Evolutionary conservation across 768 basidiomycete genomes (phyloP), one percentile per base, ranked within the genome.

Genomic region (Lentinula raphanica): DNA sequence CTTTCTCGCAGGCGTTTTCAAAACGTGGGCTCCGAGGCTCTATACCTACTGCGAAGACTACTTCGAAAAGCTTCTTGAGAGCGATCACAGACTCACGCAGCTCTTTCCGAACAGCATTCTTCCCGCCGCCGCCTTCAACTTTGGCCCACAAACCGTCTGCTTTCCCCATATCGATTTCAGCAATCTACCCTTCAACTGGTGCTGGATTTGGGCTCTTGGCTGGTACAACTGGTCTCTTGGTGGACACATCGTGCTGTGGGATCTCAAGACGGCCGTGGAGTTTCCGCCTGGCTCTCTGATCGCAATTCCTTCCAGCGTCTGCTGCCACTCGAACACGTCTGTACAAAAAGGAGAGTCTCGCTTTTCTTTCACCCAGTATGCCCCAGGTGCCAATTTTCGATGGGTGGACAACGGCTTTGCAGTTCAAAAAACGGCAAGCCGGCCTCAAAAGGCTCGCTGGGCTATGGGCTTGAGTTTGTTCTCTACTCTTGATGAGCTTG

Each of bases 231-330:
- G 44, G 11, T 15, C 31, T 3, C 5, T 9, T 1, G 61, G 67
- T 9, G 68, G 68, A 7, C 69, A 70, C 40, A 39, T 70, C 4
- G 49, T 68, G 0, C 42, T 70, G 13, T 63, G 60, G 49, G 68
- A 68, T 17, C 51, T 64, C 1, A 44, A 55, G 6, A 40, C 66
- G 13, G 32, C 64, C 13, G 53, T 68, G n/a, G 58, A 65, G 35
- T 65, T 68, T 44, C 67, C 63, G 0, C 61, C 60, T 17, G 65
- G 65, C 29, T 35, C 63, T 2, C 58, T 60, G 4, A 60, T 64
- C 31, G 38, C 66, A 25, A 59, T 67, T 21, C 67, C 64, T 3
- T 67, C 65, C 3, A 61, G 66, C 38, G 19, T 59, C 25, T 31
- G 66, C 27, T n/a, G 36, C 2, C 65, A 67, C 56, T 45, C 60